Evolutionary conservation across 106 monocot species (phyloP).

Genomic region (Vanilla planifolia): DNA sequence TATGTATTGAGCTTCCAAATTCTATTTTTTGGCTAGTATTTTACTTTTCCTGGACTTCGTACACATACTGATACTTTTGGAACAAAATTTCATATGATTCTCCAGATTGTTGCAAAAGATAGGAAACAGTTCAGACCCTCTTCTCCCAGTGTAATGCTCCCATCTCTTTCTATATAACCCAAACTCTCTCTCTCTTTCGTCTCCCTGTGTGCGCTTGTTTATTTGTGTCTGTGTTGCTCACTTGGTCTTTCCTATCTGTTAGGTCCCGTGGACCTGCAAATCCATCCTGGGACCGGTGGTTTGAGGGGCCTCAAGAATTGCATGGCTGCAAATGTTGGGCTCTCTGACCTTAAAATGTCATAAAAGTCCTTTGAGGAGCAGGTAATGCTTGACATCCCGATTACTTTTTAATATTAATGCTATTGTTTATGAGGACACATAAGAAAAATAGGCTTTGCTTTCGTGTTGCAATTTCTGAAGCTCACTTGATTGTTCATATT

Average conservation of each 20-base stretch:
- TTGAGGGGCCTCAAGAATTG: conserved; percentile 68
- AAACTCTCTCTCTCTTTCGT: too few species aligned
- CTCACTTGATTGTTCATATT: too few species aligned
- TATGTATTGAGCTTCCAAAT: conserved; percentile 20
- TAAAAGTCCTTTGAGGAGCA: too few species aligned
- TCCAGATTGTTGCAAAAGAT: conserved; percentile 58
- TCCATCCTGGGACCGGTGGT: conserved; percentile 68
- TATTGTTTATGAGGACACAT: too few species aligned
- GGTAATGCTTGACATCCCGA: too few species aligned
- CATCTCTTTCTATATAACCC: not conserved
- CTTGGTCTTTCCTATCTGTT: conserved; percentile 6
- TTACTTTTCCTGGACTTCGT: not conserved
- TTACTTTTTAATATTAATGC: too few species aligned
- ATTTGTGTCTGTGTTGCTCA: too few species aligned
- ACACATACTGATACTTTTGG: too few species aligned
- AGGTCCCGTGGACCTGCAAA: conserved; percentile 57
- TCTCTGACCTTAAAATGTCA: conserved; percentile 43
- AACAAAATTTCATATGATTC: conserved; percentile 3
- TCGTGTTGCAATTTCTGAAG: too few species aligned
- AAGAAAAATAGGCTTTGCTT: too few species aligned
- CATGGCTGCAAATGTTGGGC: conserved; percentile 64
- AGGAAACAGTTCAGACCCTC: conserved; percentile 56
- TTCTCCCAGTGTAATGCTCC: conserved; percentile 58
- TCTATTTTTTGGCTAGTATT: too few species aligned
- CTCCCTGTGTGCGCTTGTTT: too few species aligned